Base-by-base conservation (phyloP, 257 asterid species). In the Solanum chiquidenum region DNA sequence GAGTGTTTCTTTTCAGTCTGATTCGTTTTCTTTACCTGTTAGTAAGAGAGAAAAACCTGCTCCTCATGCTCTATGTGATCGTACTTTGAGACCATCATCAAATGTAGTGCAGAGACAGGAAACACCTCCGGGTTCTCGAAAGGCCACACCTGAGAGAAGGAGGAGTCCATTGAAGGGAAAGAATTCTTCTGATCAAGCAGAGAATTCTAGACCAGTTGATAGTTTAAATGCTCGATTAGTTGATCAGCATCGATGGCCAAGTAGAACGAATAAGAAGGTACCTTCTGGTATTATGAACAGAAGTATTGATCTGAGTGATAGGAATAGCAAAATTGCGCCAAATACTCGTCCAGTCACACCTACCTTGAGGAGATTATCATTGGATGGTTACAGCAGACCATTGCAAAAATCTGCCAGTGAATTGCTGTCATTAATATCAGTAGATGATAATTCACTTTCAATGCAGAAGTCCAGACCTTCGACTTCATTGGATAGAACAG, bases 231-330 rank as follows among this genome's bases (percentile, higher is more conserved):
- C 93, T 86, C 95, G 95, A 85, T 35, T 93, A 37, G 93, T 93
- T 72, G 98, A 96, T 68, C 98, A 95, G 82, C 95, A 93, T 91
- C 93, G 95, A 86, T 92, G 99, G 99, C 95, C 93, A 33, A 92
- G 92, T 89, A 92, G 94, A 91, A 88, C 87, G 9, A 91, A 90
- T 87, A 95, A 91, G 73, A 94, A 89, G 90, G 80, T 88, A 23
- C 86, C 95, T 58, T 88, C 92, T 40, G 83, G 85, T 88, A 34
- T 89, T 73, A 33, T 90, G 42, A 93, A 68, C 37, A 90, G 90
- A 93, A 93, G 91, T 88, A 88, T 90, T 88, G 91, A 96, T 90
- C 92, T 89, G 31, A 86, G 86, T 83, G 95, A 93, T 89, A 94
- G 91, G 93, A 89, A 52, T 27, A 91, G 88, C 44, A 92, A 66